A percentile compares a stretch with the other conserved stretches of the same genome.
These are phyloP conservation scores for Boletus speciosus DNA, from an alignment of 768 basidiomycete species.

Conservation along the genomic window DNA sequence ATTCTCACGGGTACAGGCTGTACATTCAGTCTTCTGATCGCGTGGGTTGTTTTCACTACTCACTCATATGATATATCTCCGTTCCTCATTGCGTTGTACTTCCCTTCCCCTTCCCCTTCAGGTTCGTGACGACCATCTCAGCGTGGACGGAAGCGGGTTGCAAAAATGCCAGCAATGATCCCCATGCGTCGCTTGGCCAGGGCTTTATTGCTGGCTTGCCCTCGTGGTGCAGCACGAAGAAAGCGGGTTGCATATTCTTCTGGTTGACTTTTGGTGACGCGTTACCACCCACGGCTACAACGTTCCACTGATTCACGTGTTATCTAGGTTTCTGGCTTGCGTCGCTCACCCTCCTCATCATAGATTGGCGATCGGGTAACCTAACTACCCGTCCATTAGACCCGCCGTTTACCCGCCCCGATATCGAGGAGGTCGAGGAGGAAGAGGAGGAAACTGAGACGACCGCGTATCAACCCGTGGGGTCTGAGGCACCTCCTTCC, in stretches of 20 bases:
- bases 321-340: conserved; percentile 69
- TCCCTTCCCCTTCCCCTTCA: conserved; percentile 23
- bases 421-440: conserved; percentile 46
- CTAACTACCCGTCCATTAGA: conserved; percentile 50
- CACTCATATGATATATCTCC: neutral
- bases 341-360: conserved; percentile 59
- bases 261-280: conserved; percentile 73
- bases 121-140: conserved; percentile 74
- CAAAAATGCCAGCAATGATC: conserved; percentile 80
- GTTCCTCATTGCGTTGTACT: conserved; percentile 14
- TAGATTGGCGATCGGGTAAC: conserved; percentile 78
- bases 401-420: conserved; percentile 70
- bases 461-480: conserved; percentile 45
- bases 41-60: conserved; percentile 48
- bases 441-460: conserved; percentile 55
- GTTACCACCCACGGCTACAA: neutral
- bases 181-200: conserved; percentile 63
- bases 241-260: conserved; percentile 85
- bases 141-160: conserved; percentile 90
- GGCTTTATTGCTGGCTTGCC: conserved; percentile 65
- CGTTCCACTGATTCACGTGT: conserved; percentile 7
- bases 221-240: conserved; percentile 91
- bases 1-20: conserved; percentile 75
- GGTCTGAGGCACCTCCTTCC: conserved; percentile 32
- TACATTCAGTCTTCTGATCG: conserved; percentile 65